These are phyloP conservation scores for Trichoderma semiorbis DNA, from an alignment of 2,329 filamentous ascomycete genomes.

Conservation along the genomic window DNA sequence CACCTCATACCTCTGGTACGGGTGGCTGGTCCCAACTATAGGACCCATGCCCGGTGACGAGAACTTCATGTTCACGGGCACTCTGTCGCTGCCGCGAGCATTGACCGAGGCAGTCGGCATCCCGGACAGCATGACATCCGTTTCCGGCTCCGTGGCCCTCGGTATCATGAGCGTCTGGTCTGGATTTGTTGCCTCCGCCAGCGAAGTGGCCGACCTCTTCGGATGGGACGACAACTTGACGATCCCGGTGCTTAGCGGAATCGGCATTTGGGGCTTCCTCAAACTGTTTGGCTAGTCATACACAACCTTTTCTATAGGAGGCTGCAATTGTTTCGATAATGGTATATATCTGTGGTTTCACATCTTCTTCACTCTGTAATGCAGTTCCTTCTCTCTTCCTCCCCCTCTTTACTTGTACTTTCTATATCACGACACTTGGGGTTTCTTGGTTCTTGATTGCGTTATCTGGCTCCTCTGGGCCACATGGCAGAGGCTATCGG, in stretches of 20 bases:
- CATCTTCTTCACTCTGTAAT: not conserved
- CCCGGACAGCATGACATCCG: conserved; percentile 53
- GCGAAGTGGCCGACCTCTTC: conserved; percentile 87
- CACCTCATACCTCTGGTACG: conserved; percentile 85
- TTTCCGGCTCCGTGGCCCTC: conserved; percentile 70
- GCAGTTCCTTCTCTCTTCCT: not conserved
- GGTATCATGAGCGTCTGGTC: conserved; percentile 80
- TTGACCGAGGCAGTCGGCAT: conserved; percentile 60
- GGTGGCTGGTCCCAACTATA: conserved; percentile 69
- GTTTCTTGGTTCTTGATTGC: not conserved
- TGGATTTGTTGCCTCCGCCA: conserved; percentile 82
- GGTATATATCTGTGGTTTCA: not conserved
- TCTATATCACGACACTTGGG: conserved; percentile 5
- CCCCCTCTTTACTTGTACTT: not conserved
- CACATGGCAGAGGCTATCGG: not conserved
- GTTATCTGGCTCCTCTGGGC: not conserved
- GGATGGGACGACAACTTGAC: conserved; percentile 97
- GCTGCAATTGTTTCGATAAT: not conserved
- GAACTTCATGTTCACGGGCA: conserved; percentile 72
- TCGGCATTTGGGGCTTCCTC: conserved; percentile 88
- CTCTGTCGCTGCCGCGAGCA: conserved; percentile 63
- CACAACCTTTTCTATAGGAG: not conserved
- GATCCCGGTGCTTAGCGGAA: conserved; percentile 85
- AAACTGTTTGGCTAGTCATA: conserved; percentile 68
- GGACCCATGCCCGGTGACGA: conserved; percentile 68